Conservation (phyloP, 1,284 basidiomycete species). For the Ceratobasidium sp. region DNA sequence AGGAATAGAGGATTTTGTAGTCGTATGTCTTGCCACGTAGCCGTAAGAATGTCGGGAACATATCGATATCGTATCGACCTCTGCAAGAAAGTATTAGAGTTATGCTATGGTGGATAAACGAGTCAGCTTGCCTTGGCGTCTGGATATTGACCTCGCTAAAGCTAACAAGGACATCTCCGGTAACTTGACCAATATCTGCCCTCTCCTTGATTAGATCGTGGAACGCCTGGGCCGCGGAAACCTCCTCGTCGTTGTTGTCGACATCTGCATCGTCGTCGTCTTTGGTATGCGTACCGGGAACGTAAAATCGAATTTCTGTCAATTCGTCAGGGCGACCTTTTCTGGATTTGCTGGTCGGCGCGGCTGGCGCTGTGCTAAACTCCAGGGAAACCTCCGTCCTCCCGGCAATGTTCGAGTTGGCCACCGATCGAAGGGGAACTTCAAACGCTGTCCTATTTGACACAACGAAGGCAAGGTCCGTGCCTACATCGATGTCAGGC, state of each 20-base stretch:
- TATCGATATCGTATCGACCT: slow-evolving; percentile 97
- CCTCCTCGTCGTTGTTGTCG: slow-evolving; percentile 74
- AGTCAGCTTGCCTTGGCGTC: slow-evolving; percentile 75
- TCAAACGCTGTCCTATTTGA: slow-evolving; percentile 94
- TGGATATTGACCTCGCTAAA: slow-evolving; percentile 98
- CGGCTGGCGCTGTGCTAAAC: slow-evolving; percentile 72
- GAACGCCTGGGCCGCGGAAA: slow-evolving; percentile 95
- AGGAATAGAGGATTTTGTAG: slow-evolving; percentile 96
- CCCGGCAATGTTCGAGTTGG: slow-evolving; percentile 98
- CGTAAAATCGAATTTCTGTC: slow-evolving; percentile 96
- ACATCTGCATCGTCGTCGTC: slow-evolving; percentile 71
- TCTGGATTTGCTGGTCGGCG: slow-evolving; percentile 59
- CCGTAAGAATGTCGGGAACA: slow-evolving; percentile 95
- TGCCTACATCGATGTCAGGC: slow-evolving; percentile 66
- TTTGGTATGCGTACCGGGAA: slow-evolving; percentile 86
- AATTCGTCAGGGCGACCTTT: slow-evolving; percentile 81
- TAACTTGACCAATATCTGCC: slow-evolving; percentile 94
- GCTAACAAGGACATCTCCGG: slow-evolving; percentile 93
- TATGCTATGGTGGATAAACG: slow-evolving; percentile 22
- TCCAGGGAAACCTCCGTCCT: slow-evolving; percentile 98
- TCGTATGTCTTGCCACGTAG: slow-evolving; percentile 98
- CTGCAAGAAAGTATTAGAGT: slow-evolving; percentile 57
- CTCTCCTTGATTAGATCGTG: slow-evolving; percentile 97
- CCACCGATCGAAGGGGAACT: slow-evolving; percentile 87
- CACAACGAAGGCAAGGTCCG: slow-evolving; percentile 91